Evolutionary conservation across 805 yeast species (phyloP), one percentile per base, ranked within the genome.

Genomic region (Candida easanensis): DNA sequence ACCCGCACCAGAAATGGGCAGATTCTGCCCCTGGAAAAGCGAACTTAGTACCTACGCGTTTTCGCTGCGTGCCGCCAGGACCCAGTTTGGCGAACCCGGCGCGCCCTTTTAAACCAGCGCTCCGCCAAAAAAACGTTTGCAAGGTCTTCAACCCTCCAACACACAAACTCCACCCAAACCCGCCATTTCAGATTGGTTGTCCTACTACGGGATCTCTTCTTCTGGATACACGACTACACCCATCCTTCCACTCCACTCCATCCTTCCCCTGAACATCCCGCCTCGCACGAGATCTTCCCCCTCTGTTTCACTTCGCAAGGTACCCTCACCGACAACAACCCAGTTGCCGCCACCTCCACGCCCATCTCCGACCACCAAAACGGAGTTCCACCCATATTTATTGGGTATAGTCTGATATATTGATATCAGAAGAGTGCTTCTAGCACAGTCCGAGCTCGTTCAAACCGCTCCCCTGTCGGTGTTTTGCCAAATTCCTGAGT

Each of bases 91-190:
- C 25, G 25, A 22, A 22, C 25, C 25, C 25, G 25, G 25, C 31
- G 31, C 31, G 31, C 31, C 31, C 31, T 30, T 30, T 15, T 30
- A 30, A 30, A 30, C 33, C 33, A 16, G 19, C 33, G 19, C 19
- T 30, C 33, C 6, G 19, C 19, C 33, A n/a, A 17, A 13, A 13
- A 30, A 30, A 30, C n/a, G 16, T 8, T 15, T 15, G 33, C 19
- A 30, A 30, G 19, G 33, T 6, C 6, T n/a, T 7, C 31, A 27
- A 8, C 14, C 10, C 10, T 14, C 6, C 31, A 7, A 27, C 31
- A 7, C 31, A 9, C 25, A 22, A 22, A 22, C 25, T 5, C 30
- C 30, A 26, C 10, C 30, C n/a, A n/a, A n/a, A n/a, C n/a, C n/a
- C n/a, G n/a, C n/a, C n/a, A n/a, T n/a, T n/a, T n/a, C n/a, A n/a